Base-by-base conservation (phyloP, 352 stramenopile genomes). In the Pythium sp. region DNA sequence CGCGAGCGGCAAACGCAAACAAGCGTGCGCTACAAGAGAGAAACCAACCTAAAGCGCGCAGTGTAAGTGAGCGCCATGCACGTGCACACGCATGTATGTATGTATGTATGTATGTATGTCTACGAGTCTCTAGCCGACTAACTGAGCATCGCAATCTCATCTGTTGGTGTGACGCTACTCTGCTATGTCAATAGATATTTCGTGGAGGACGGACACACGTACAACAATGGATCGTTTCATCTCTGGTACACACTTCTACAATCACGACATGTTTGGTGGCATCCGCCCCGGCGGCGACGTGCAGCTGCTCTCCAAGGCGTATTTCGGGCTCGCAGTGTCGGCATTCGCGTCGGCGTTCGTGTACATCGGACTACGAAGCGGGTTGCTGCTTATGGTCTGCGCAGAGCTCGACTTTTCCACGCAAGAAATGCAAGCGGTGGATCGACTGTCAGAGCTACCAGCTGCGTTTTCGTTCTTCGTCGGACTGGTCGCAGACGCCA, bases 381-480 rank as follows among this genome's bases (percentile, higher is more conserved):
- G 68, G 1, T 38, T 72, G 63, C 63, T 72, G 20, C 24, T 46
- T 30, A 61, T 70, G 43, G 54, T 72, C 9, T 46, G 68, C 46
- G 67, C 55, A 5, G 34, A 69, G 26, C 36, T 72, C 24, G 55
- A 30, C 14, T 65, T 70, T 22, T 51, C 71, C 26, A 6, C 53
- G 34, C 53, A 49, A 41, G 59, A 72, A 34, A 62, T 57, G 43
- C 62, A 72, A 65, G 68, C 72, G 70, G 26, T 62, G 69, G 53
- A 74, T 86, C 59, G 70, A 77, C 18, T 83, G 86, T 55, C 84
- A 76, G 38, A 83, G 67, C 57, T 81, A 12, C 67, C 67, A 5
- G 67, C 67, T 3, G 67, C 70, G 0, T 87, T 93, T 54, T 82
- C 88, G 53, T 79, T 95, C 32, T 61, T 94, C n/a, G 78, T 92